A percentile compares a stretch with the other conserved stretches of the same genome.
Evolutionary conservation across 768 basidiomycete genomes (phyloP).

Genomic region (Pholiota molesta): DNA sequence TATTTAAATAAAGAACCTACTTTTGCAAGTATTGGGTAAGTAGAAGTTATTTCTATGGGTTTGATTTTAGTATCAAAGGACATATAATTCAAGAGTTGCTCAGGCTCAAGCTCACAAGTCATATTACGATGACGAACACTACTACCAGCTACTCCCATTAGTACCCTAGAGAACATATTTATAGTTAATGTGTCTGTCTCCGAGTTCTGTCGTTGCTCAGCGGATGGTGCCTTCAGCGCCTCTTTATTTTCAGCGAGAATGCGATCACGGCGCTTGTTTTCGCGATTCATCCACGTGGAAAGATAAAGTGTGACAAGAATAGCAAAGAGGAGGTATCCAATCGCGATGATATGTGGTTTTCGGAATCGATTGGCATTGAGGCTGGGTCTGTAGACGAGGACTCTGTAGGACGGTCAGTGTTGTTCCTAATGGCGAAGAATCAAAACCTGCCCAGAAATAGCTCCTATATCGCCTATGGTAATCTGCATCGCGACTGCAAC

Average conservation of each 20-base stretch:
- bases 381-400: conserved; percentile 56
- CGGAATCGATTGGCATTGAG: conserved; percentile 50
- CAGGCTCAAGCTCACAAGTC: no score
- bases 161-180: conserved; percentile 39
- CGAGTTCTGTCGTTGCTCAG: conserved; percentile 33
- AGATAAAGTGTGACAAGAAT: conserved; percentile 45
- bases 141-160: background rate
- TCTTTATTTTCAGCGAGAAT: conserved; percentile 28
- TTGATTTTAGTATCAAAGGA: no score
- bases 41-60: no score
- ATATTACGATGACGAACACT: no score
- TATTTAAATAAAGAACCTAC: no score
- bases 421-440: background rate
- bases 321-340: conserved; percentile 59
- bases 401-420: conserved; percentile 29
- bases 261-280: conserved; percentile 48
- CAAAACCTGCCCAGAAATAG: conserved; percentile 47
- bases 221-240: conserved; percentile 17
- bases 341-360: conserved; percentile 58
- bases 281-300: conserved; percentile 50
- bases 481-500: conserved; percentile 67
- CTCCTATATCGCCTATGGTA: conserved; percentile 62
- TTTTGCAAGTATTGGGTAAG: no score
- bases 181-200: conserved; percentile 43
- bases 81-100: no score